These are phyloP conservation scores for Capsella bursapastoris DNA, from an alignment of 345 rosid genomes.

Conservation along the genomic window DNA sequence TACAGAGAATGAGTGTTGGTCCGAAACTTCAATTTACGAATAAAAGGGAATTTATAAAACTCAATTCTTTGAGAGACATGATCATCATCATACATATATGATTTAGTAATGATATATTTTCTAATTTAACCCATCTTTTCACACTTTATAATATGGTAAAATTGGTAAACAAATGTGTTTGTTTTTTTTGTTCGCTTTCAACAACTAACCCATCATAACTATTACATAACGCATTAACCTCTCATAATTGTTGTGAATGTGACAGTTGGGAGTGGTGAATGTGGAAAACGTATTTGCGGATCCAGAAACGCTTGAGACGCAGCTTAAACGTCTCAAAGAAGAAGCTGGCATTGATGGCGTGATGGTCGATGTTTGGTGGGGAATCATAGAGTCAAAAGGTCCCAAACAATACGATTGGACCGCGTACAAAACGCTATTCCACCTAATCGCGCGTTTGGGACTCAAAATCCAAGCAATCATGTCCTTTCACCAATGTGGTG, in stretches of 20 bases:
- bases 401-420: slow-evolving; percentile 72
- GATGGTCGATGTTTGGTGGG: slow-evolving; percentile 94
- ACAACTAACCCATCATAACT: not conserved
- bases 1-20: too few relatives aligned
- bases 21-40: not conserved
- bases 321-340: slow-evolving; percentile 65
- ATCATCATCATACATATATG: not conserved
- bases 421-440: slow-evolving; percentile 72
- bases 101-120: not conserved
- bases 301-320: slow-evolving; percentile 48
- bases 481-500: slow-evolving; percentile 93
- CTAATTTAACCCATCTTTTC: not conserved
- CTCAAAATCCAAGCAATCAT: slow-evolving; percentile 78
- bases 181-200: not conserved
- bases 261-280: slow-evolving; percentile 70
- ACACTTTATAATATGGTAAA: not conserved
- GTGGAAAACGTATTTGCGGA: slow-evolving; percentile 59
- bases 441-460: slow-evolving; percentile 52
- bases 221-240: too few relatives aligned
- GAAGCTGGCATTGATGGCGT: slow-evolving; percentile 76
- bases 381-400: slow-evolving; percentile 67
- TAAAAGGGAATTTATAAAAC: not conserved
- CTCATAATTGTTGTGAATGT: not conserved
- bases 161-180: too few relatives aligned
- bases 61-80: not conserved